phyloP scores from a whole-genome alignment of 192 early-diverging fungal species.

The Backusella luteola region DNA sequence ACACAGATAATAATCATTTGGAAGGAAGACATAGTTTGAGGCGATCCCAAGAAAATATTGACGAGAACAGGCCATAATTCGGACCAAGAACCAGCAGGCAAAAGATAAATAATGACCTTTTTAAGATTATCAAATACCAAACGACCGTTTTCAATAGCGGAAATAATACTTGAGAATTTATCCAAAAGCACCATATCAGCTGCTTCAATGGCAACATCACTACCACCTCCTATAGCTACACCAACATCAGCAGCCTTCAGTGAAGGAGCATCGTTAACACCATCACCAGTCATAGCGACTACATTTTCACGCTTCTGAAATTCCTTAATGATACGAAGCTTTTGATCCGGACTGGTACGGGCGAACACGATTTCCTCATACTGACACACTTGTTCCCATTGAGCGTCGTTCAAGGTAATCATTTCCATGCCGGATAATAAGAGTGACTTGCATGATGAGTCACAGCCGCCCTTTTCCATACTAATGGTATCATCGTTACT shows the following conservation, averaged over 20 bases:
- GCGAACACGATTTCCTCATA: slow-evolving; percentile 83
- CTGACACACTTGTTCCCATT: slow-evolving; percentile 68
- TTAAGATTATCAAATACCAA: slow-evolving; percentile 85
- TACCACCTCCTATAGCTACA: slow-evolving; percentile 83
- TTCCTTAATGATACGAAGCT: slow-evolving; percentile 77
- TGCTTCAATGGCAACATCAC: slow-evolving; percentile 74
- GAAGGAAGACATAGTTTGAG: slow-evolving; percentile 73
- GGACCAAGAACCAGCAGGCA: slow-evolving; percentile 75
- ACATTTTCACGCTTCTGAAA: slow-evolving; percentile 65
- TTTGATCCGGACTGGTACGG: slow-evolving; percentile 77
- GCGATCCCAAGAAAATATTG: slow-evolving; percentile 80
- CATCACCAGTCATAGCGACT: slow-evolving; percentile 92
- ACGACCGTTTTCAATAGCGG: slow-evolving; percentile 80
- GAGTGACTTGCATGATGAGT: slow-evolving; percentile 67
- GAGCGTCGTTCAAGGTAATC: slow-evolving; percentile 48
- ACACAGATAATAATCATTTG: slow-evolving; percentile 78
- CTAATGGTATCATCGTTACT: slow-evolving; percentile 1
- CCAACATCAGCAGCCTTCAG: slow-evolving; percentile 88
- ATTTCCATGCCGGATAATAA: slow-evolving; percentile 70
- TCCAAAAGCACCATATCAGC: slow-evolving; percentile 66
- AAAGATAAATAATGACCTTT: slow-evolving; percentile 82
- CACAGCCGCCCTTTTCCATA: slow-evolving; percentile 53
- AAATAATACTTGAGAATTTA: slow-evolving; percentile 64
- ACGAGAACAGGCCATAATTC: slow-evolving; percentile 77
- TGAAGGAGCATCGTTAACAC: slow-evolving; percentile 91